These are phyloP conservation scores for Takashimella koratensis DNA, from an alignment of 1,284 basidiomycete species.

Conservation along the genomic window DNA sequence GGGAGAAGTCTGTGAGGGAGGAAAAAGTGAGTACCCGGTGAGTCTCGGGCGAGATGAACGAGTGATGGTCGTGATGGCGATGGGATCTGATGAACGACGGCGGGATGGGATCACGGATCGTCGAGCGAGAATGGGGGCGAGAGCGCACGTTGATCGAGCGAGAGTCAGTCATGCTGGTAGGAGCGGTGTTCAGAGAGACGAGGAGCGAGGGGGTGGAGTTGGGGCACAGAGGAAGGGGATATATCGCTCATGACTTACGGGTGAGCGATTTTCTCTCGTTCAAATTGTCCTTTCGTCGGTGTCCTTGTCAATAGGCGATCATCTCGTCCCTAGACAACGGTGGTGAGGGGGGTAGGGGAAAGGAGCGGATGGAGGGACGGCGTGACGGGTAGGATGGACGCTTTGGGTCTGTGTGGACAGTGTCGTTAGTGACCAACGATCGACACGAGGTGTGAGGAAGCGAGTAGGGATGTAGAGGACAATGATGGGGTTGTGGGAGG, in stretches of 20 bases:
- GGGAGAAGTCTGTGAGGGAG: background rate
- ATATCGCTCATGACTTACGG: too few species aligned
- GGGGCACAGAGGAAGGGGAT: too few species aligned
- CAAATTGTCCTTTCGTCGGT: background rate
- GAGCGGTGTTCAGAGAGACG: too few species aligned
- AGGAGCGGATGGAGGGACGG: background rate
- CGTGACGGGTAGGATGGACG: background rate
- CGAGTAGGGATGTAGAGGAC: background rate
- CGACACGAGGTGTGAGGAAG: too few species aligned
- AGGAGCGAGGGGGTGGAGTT: too few species aligned
- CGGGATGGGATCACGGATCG: too few species aligned
- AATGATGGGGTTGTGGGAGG: background rate
- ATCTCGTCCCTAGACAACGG: background rate
- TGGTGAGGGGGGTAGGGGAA: background rate
- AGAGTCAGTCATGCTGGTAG: background rate
- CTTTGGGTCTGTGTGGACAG: too few species aligned
- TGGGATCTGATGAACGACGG: too few species aligned
- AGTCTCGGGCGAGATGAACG: too few species aligned
- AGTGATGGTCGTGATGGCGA: background rate
- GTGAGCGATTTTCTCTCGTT: too few species aligned
- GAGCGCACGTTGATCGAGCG: background rate
- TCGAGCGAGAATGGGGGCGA: too few species aligned
- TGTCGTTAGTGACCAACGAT: too few species aligned
- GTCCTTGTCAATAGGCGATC: background rate
- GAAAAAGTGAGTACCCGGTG: background rate